Evolutionary conservation across 805 yeast species (phyloP).

Genomic region (Groenewaldozyma salmanticensis): DNA sequence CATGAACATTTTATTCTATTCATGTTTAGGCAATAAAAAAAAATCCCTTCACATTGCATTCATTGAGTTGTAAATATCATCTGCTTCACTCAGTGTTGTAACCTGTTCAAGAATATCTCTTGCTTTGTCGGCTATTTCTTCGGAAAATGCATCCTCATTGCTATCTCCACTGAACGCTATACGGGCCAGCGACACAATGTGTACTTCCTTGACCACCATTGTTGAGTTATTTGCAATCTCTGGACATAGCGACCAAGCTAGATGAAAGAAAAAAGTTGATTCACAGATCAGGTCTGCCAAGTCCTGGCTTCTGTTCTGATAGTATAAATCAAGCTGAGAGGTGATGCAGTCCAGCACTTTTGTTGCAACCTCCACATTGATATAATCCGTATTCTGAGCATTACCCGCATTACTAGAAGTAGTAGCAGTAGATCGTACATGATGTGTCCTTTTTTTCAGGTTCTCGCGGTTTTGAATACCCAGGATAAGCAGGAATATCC

Average conservation of each 20-base stretch:
- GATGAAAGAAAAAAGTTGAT: constrained; percentile 11
- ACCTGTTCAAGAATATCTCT: constrained; percentile 59
- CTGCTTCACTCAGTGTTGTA: constrained; percentile 71
- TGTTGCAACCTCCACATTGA: neutral
- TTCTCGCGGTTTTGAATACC: too few species aligned
- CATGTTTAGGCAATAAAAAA: too few species aligned
- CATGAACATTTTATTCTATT: too few species aligned
- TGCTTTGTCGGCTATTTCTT: constrained; percentile 56
- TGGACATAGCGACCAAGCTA: constrained; percentile 9
- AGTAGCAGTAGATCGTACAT: too few species aligned
- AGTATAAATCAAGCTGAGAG: constrained; percentile 7
- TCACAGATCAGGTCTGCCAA: constrained; percentile 9
- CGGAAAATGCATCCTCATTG: constrained; percentile 37
- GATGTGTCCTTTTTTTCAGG: too few species aligned
- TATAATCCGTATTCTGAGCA: neutral
- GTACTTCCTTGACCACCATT: constrained; percentile 1
- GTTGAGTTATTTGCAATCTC: constrained; percentile 1
- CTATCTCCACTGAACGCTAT: constrained; percentile 18
- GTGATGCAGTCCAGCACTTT: constrained; percentile 4
- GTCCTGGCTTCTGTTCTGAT: neutral
- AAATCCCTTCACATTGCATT: constrained; percentile 1
- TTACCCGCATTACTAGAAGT: neutral
- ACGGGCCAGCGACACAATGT: constrained; percentile 20
- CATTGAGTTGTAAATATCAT: constrained; percentile 60
- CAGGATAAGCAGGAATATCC: neutral